These are phyloP conservation scores for Ophiostoma fasciatum DNA, from an alignment of 2,329 filamentous ascomycete species.

Conservation along the genomic window DNA sequence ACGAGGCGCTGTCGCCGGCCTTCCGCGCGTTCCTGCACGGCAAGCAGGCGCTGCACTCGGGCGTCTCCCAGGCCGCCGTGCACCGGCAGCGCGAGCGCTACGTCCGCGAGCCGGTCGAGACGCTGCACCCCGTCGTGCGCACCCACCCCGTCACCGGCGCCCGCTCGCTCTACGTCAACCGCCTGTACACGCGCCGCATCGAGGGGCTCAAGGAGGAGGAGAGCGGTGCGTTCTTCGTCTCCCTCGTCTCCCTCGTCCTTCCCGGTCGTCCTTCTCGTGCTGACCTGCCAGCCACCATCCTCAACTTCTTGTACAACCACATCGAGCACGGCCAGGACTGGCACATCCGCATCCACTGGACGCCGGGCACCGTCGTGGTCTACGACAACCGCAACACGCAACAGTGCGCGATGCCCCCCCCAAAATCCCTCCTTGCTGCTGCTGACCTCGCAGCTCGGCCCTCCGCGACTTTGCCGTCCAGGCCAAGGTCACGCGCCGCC, in stretches of 20 bases:
- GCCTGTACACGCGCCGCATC: slow-evolving; percentile 52
- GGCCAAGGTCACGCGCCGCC: slow-evolving; percentile 10
- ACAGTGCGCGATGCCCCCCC: no score
- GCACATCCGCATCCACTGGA: slow-evolving; percentile 31
- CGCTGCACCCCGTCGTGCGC: slow-evolving; percentile 28
- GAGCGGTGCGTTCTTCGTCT: no score
- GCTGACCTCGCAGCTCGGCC: slow-evolving; percentile 10
- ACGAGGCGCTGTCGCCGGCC: slow-evolving; percentile 12
- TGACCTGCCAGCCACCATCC: no score
- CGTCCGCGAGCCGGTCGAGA: slow-evolving; percentile 27
- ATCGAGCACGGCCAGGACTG: slow-evolving; percentile 32
- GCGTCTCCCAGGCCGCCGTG: slow-evolving; percentile 8
- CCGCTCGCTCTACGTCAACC: slow-evolving; percentile 28
- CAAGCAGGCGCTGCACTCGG: slow-evolving; percentile 11
- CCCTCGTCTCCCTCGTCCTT: no score
- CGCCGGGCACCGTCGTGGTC: slow-evolving; percentile 29
- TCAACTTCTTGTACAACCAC: slow-evolving; percentile 29
- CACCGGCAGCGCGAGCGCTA: slow-evolving; percentile 20
- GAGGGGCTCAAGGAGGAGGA: slow-evolving; percentile 57
- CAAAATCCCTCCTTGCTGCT: no score
- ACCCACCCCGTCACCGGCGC: slow-evolving; percentile 30
- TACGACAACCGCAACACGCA: slow-evolving; percentile 17
- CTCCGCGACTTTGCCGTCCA: slow-evolving; percentile 11
- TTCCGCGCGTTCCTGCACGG: slow-evolving; percentile 11
- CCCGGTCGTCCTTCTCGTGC: no score